Evolutionary conservation across 805 yeast species (phyloP).

Genomic region (Kluyveromyces lactis): DNA sequence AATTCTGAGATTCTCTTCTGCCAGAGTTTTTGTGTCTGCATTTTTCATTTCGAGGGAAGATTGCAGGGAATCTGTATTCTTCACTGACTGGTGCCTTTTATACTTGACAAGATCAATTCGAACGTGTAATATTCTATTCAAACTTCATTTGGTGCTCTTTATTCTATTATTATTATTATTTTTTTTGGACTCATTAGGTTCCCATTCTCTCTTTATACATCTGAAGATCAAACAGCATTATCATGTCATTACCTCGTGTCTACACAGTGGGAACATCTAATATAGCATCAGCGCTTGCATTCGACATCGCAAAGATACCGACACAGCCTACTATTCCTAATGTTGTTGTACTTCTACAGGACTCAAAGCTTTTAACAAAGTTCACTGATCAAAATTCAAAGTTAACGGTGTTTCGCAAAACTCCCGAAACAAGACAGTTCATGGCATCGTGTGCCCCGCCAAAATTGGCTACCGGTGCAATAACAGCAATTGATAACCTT

Average conservation of each 20-base stretch:
- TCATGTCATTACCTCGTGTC: conserved; percentile 29
- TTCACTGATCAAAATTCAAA: conserved; percentile 36
- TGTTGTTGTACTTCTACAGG: conserved; percentile 35
- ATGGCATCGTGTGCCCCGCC: conserved; percentile 29
- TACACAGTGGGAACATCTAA: conserved; percentile 38
- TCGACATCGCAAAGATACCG: conserved; percentile 36
- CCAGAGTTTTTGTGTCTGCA: too few species aligned
- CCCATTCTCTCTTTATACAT: too few species aligned
- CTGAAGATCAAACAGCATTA: too few species aligned
- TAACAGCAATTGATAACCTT: conserved; percentile 38
- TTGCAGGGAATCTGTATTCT: too few species aligned
- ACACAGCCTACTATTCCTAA: conserved; percentile 31
- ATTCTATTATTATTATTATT: too few species aligned
- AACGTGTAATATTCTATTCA: too few species aligned
- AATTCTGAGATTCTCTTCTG: too few species aligned
- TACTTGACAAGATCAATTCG: too few species aligned
- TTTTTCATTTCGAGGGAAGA: too few species aligned
- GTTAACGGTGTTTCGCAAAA: conserved; percentile 22
- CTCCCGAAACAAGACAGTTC: conserved; percentile 15
- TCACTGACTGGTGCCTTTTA: too few species aligned
- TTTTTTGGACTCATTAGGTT: too few species aligned
- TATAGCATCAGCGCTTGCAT: conserved; percentile 34
- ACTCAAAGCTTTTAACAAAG: conserved; percentile 33
- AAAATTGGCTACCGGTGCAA: conserved; percentile 22
- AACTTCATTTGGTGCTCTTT: too few species aligned